These are phyloP conservation scores for Emericellopsis cladophorae DNA, from an alignment of 2,329 filamentous ascomycete genomes.

Conservation along the genomic window DNA sequence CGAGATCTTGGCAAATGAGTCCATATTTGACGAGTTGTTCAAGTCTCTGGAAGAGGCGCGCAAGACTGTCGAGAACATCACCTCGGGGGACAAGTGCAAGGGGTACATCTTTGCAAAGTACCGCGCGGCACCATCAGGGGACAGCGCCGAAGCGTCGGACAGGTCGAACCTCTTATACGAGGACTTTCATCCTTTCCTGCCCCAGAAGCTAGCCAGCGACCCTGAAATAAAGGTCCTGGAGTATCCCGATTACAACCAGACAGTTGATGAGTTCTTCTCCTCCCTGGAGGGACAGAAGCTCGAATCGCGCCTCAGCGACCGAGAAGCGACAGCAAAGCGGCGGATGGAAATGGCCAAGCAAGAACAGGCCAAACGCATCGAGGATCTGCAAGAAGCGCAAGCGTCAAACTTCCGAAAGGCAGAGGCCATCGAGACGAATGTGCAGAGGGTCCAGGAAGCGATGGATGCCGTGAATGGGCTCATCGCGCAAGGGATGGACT, in stretches of 20 bases:
- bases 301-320: conserved; percentile 69
- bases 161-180: conserved; percentile 59
- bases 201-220: conserved; percentile 63
- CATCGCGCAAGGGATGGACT: conserved; percentile 93
- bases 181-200: conserved; percentile 89
- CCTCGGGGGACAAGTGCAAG: conserved; percentile 48
- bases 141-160: conserved; percentile 15
- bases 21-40: conserved; percentile 53
- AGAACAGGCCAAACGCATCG: conserved; percentile 77
- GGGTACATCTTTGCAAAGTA: conserved; percentile 83
- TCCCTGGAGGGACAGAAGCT: conserved; percentile 90
- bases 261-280: conserved; percentile 94
- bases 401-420: conserved; percentile 78
- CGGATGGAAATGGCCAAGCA: conserved; percentile 75
- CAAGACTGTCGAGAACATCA: conserved; percentile 56
- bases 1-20: conserved; percentile 55
- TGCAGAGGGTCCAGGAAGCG: conserved; percentile 83
- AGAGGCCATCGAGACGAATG: conserved; percentile 78
- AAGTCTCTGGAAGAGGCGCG: conserved; percentile 58
- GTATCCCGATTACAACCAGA: conserved; percentile 79
- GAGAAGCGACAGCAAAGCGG: conserved; percentile 66
- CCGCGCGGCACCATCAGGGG: conserved; percentile 12
- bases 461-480: conserved; percentile 86
- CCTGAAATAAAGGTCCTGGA: conserved; percentile 55
- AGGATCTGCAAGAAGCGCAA: conserved; percentile 71